Conservation (phyloP, 129 eudicot species). For the Erigeron canadensis region DNA sequence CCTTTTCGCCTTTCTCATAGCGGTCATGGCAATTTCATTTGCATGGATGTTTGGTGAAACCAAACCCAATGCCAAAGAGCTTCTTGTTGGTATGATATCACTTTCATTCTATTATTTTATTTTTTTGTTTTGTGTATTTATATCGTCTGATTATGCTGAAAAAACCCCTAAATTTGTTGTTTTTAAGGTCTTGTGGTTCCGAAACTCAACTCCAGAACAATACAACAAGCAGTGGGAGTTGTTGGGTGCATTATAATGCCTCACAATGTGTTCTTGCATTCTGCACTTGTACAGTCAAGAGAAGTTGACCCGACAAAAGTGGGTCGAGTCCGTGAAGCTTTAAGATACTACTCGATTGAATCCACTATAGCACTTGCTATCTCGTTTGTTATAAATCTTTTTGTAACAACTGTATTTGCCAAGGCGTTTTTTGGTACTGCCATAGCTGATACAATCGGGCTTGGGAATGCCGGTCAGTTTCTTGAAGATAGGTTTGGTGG, state of each 20-base stretch:
- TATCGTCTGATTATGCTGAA: not conserved
- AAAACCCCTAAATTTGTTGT: conserved; percentile 2
- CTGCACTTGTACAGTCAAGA: conserved; percentile 93
- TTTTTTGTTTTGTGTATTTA: not conserved
- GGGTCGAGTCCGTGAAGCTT: conserved; percentile 81
- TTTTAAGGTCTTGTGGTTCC: conserved; percentile 74
- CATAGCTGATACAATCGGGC: conserved; percentile 70
- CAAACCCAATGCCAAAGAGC: conserved; percentile 77
- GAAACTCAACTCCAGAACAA: conserved; percentile 77
- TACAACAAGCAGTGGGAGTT: conserved; percentile 89
- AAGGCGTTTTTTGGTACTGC: conserved; percentile 92
- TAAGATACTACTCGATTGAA: conserved; percentile 86
- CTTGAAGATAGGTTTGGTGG: conserved; percentile 86
- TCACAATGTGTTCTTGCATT: conserved; percentile 90
- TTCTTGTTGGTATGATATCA: conserved; percentile 58
- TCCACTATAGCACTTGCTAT: conserved; percentile 64
- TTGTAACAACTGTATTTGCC: conserved; percentile 87
- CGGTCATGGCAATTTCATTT: conserved; percentile 84
- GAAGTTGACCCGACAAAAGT: conserved; percentile 66
- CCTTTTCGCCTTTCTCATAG: conserved; percentile 87
- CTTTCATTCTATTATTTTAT: not conserved
- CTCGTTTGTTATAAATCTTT: conserved; percentile 76
- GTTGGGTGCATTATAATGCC: conserved; percentile 97
- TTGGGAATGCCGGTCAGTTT: conserved; percentile 77
- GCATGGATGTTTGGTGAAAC: conserved; percentile 99